Base-by-base conservation (phyloP, 495 filamentous ascomycete species). In the Xylaria nigripes region DNA sequence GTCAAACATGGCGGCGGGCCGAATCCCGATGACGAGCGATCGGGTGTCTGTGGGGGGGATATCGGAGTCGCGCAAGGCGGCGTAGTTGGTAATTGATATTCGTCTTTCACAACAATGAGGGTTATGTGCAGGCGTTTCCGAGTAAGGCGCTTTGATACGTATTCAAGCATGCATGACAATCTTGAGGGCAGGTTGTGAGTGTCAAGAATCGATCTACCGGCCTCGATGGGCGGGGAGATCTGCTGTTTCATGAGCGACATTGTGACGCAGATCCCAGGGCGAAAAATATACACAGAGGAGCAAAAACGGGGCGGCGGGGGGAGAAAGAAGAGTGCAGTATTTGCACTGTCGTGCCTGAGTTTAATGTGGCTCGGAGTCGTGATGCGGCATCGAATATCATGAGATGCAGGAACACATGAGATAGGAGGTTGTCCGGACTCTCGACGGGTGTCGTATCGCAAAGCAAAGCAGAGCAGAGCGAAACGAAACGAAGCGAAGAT, bases 151-250 rank as follows among this genome's bases (percentile, higher is more conserved):
- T 68, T 70, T 7, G 78, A 79, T n/a, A 72, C 68, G 55, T 80
- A 80, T 13, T 78, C 73, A 6, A 81, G 63, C 27, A 75, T 72
- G 12, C 64, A 59, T 13, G 56, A 69, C 47, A 81, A 51, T 38
- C 67, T 64, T 27, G 61, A 54, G 2, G 78, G 75, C 6, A 80
- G 66, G 25, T 76, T 71, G 56, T 74, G 66, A 42, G 62, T 61
- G 47, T 79, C 77, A 41, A 74, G 67, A 41, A 80, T 66, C 34
- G 76, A 78, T 0, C 63, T 60, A 6, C 76, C 76, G 16, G 78
- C 77, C 55, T 79, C 78, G 36, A 81, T 70, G n/a, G 78, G 77
- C 36, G 75, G 70, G 0, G 78, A 80, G 55, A 80, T 81, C 48
- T 66, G 67, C 36, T 68, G 68, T 66, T 74, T 79, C 44, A 55